Evolutionary conservation across 805 yeast species (phyloP), one percentile per base, ranked within the genome.

Genomic region (Tetrapisispora iriomotensis): DNA sequence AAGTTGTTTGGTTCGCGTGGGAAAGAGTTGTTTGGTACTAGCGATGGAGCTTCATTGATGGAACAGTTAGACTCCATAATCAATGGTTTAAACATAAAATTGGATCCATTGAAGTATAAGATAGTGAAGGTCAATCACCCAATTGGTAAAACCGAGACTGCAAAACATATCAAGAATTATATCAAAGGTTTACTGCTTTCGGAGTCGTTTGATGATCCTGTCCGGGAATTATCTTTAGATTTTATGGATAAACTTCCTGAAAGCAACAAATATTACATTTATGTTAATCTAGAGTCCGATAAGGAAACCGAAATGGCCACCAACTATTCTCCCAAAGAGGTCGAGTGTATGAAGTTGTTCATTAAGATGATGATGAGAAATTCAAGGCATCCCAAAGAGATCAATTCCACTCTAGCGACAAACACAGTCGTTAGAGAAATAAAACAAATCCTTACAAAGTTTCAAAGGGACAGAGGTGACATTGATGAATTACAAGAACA

Each of bases 231-330:
- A 2, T 24, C 26, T 4, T 5, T 25, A 21, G 25, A 33, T 7
- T 23, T 17, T 7, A 21, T 15, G 2, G 23, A 18, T 8, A 14
- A 24, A 3, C 23, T 48, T 3, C 48, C 50, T 2, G 38, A 37
- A 10, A 47, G 46, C 33, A 49, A 39, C 30, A 43, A 48, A 29
- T 56, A 45, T 36, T 57, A 53, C 30, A 53, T 55, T 15, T 56
- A 57, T 33, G 41, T 50, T 5, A 58, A 59, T 39, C 21, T 39
- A 9, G 45, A 37, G 22, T 47, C 53, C 12, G 49, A 45, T 14
- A 51, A 46, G 2, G 58, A 55, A 29, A 48, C 57, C 3, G 48
- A 50, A 40, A 24, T 54, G n/a, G 60, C 61, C 5, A 57, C 64
- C 0, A 36, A 45, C 24, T 53, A 54, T 42, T 44, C 45, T 8